phyloP scores from a whole-genome alignment of 345 rosid genomes.

The Lepidium didymum region DNA sequence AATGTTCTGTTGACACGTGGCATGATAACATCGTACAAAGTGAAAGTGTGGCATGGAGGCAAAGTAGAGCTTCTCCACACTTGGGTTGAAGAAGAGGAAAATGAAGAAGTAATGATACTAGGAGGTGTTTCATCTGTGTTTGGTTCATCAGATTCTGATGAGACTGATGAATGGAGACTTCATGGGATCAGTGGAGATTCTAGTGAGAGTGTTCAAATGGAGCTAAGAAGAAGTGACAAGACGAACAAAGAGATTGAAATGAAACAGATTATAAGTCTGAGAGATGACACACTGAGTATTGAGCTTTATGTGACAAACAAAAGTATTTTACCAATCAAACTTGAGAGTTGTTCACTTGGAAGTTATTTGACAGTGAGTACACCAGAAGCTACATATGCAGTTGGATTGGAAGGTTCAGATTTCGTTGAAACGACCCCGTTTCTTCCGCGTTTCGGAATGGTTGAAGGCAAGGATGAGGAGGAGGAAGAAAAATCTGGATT shows the following conservation, averaged over 20 bases:
- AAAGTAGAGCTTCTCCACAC: constrained; percentile 70
- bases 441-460: constrained; percentile 34
- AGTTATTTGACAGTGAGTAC: constrained; percentile 80
- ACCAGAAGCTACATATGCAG: constrained; percentile 76
- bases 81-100: constrained; percentile 49
- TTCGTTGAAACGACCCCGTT: constrained; percentile 35
- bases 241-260: constrained; percentile 41
- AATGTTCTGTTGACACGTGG: constrained; percentile 64
- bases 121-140: constrained; percentile 70
- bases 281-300: constrained; percentile 48
- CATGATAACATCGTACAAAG: constrained; percentile 72
- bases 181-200: constrained; percentile 52
- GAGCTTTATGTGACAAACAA: constrained; percentile 47
- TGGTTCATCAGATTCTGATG: constrained; percentile 34
- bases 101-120: constrained; percentile 48
- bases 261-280: constrained; percentile 44
- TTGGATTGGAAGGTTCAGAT: constrained; percentile 65
- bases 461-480: constrained; percentile 13
- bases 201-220: constrained; percentile 36
- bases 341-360: constrained; percentile 47
- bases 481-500: constrained; percentile 17
- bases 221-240: constrained; percentile 44
- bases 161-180: constrained; percentile 40
- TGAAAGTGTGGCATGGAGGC: constrained; percentile 73
- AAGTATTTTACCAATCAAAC: constrained; percentile 30